phyloP scores from a whole-genome alignment of 768 basidiomycete species.

The Filobasidium wieringae region DNA sequence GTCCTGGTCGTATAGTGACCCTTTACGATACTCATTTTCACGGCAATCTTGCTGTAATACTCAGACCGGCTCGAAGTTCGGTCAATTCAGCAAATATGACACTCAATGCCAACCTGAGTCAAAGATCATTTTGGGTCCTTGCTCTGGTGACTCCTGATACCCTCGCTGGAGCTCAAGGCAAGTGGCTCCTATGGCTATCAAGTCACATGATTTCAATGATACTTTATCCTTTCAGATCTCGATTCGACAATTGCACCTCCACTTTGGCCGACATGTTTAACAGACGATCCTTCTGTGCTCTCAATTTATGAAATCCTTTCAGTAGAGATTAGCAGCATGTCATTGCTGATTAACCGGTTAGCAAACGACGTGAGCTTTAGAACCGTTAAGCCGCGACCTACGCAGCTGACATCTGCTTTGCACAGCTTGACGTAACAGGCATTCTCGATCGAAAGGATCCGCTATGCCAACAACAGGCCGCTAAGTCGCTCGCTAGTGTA shows the following conservation, averaged over 20 bases:
- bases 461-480: slow-evolving; percentile 44
- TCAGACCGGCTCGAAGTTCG: slow-evolving; percentile 49
- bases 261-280: slow-evolving; percentile 55
- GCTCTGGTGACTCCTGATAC: slow-evolving; percentile 57
- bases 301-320: slow-evolving; percentile 56
- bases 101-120: slow-evolving; percentile 44
- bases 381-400: not conserved
- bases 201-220: not conserved
- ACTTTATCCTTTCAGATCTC: slow-evolving; percentile 44
- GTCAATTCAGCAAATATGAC: slow-evolving; percentile 31
- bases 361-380: slow-evolving; percentile 50
- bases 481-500: slow-evolving; percentile 46
- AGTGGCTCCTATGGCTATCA: not conserved
- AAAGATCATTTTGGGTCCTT: slow-evolving; percentile 55
- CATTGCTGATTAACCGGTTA: slow-evolving; percentile 55
- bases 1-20: slow-evolving; percentile 66
- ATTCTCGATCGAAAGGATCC: slow-evolving; percentile 61
- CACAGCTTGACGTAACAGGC: slow-evolving; percentile 55
- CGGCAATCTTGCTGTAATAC: slow-evolving; percentile 55
- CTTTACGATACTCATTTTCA: slow-evolving; percentile 65
- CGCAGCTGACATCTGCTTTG: not conserved
- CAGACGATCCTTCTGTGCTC: slow-evolving; percentile 44
- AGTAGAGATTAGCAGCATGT: slow-evolving; percentile 61
- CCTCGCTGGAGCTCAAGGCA: slow-evolving; percentile 44
- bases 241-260: slow-evolving; percentile 55